phyloP scores from a whole-genome alignment of 331 rosid genomes.

The Quercus lobata region DNA sequence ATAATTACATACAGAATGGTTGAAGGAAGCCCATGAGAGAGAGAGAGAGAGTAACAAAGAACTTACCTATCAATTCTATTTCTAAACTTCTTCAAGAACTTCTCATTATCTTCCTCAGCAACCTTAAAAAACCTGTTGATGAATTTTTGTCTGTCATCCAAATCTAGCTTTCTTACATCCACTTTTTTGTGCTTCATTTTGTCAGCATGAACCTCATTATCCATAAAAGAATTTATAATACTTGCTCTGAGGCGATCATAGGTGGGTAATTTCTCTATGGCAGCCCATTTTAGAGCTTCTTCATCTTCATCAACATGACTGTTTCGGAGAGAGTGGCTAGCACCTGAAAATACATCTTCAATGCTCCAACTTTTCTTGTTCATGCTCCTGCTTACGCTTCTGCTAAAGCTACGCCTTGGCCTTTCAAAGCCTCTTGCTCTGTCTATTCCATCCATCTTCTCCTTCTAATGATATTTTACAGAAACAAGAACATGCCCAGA shows the following conservation, averaged over 20 bases:
- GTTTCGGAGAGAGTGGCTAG: conserved; percentile 47
- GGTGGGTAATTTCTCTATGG: conserved; percentile 84
- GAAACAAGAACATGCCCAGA: conserved; percentile 10
- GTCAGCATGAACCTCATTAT: conserved; percentile 24
- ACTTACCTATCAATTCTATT: conserved; percentile 69
- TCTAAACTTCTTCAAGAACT: conserved; percentile 62
- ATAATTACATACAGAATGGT: too few species aligned
- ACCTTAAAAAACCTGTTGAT: conserved; percentile 70
- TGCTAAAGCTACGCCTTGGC: conserved; percentile 24
- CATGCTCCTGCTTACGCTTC: conserved; percentile 71
- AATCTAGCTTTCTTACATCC: conserved; percentile 69
- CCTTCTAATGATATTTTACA: background rate
- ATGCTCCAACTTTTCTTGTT: conserved; percentile 9
- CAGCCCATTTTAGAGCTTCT: conserved; percentile 94
- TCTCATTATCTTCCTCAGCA: conserved; percentile 92
- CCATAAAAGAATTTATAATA: conserved; percentile 49
- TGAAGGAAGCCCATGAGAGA: too few species aligned
- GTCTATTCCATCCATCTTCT: conserved; percentile 40
- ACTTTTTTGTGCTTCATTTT: conserved; percentile 48
- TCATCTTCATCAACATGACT: conserved; percentile 61
- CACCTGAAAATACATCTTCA: conserved; percentile 69
- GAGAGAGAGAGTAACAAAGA: background rate
- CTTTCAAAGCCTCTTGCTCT: background rate
- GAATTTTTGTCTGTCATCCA: conserved; percentile 63
- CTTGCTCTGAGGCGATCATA: conserved; percentile 78